Evolutionary conservation across 2,329 filamentous ascomycete genomes (phyloP), one percentile per base, ranked within the genome.

Genomic region (Taxawa tesnikishii): DNA sequence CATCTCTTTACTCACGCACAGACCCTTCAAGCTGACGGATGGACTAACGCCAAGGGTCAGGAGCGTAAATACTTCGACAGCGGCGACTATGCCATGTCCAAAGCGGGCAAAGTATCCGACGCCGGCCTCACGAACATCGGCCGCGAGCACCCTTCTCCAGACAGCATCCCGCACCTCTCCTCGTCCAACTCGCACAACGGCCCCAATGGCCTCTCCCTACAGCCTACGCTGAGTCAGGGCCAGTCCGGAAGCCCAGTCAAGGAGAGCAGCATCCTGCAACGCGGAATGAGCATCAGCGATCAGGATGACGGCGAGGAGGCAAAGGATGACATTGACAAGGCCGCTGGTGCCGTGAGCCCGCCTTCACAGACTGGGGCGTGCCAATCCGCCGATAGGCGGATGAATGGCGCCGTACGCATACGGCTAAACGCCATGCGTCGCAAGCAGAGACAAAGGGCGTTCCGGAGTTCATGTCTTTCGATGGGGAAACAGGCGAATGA

Each of bases 11-110:
- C 5, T 23, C 13, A 21, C 24, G 16, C 23, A 7, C 23, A 27
- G 26, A 15, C n/a, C 11, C 16, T 17, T 11, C 13, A 10, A 12
- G 4, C 15, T 28, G 29, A 12, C 24, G n/a, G n/a, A n/a, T n/a
- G n/a, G 19, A 23, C 19, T 8, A 8, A 23, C 19, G n/a, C 8
- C 6, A n/a, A 40, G 41, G 33, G 37, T 12, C 46, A 76, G 73
- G 90, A 96, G 60, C 87, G 90, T 67, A 98, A 93, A 65, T 93
- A 93, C 66, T 94, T 93, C 60, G 84, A 93, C 65, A 90, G 82
- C 36, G 85, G 85, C 51, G 87, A 94, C 65, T 94, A 93, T 55
- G 85, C 85, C 52, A 78, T 93, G 62, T 88, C 81, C 59, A 92
- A 93, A 66, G 90, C 90, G 38, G 90, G 90, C 61, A 96, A 96